phyloP scores from a whole-genome alignment of 1,284 basidiomycete species.

The Marasmius tenuissimus region DNA sequence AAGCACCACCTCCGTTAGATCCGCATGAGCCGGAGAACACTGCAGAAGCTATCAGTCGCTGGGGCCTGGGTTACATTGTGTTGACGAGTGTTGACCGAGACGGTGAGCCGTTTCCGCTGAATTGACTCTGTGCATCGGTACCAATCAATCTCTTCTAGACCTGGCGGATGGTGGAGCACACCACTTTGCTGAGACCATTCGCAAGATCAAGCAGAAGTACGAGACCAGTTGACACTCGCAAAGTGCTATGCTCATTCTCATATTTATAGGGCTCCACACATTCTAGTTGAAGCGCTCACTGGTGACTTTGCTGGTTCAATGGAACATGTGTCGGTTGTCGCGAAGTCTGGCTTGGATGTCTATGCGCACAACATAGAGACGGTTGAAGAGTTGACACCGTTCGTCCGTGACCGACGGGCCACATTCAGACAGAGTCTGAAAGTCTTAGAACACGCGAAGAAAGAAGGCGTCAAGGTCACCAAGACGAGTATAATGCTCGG shows the following conservation, averaged over 20 bases:
- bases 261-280: slow-evolving; percentile 78
- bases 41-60: slow-evolving; percentile 96
- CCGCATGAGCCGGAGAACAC: slow-evolving; percentile 98
- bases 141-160: slow-evolving; percentile 48
- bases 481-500: slow-evolving; percentile 99
- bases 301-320: slow-evolving; percentile 90
- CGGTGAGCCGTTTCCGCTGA: slow-evolving; percentile 49
- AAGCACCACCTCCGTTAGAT: slow-evolving; percentile 87
- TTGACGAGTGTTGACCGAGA: slow-evolving; percentile 97
- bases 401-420: slow-evolving; percentile 92
- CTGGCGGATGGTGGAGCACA: slow-evolving; percentile 89
- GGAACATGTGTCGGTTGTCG: slow-evolving; percentile 79
- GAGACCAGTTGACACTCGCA: slow-evolving; percentile 18
- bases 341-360: slow-evolving; percentile 92
- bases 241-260: not conserved
- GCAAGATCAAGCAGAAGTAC: slow-evolving; percentile 93
- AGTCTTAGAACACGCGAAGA: slow-evolving; percentile 84
- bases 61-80: slow-evolving; percentile 99
- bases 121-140: slow-evolving; percentile 2
- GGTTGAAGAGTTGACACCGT: slow-evolving; percentile 90
- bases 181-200: slow-evolving; percentile 95
- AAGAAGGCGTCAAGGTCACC: slow-evolving; percentile 83
- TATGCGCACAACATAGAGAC: slow-evolving; percentile 99
- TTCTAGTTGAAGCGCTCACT: slow-evolving; percentile 95
- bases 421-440: slow-evolving; percentile 88